Percentiles rank a stretch among this genome's conserved stretches.
Conservation (phyloP, 257 asterid species). For the Gentiana dahurica region DNA sequence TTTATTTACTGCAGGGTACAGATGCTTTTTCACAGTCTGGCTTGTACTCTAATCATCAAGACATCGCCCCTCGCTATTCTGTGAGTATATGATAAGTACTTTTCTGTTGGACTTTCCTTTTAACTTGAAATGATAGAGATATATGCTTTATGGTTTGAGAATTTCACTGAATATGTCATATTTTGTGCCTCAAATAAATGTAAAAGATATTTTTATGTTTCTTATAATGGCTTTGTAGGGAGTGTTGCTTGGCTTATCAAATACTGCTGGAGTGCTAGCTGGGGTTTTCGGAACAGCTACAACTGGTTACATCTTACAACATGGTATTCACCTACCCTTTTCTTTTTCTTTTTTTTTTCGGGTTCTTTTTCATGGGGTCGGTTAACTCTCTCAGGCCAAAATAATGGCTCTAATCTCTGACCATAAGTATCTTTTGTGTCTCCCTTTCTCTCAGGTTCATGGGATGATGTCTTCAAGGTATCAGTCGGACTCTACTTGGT, state of each 20-base stretch:
- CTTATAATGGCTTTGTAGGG: constrained; percentile 36
- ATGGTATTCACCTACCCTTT: constrained; percentile 35
- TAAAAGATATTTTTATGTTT: background rate
- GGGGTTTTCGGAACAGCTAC: constrained; percentile 91
- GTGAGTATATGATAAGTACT: constrained; percentile 26
- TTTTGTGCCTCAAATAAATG: background rate
- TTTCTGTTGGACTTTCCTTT: background rate
- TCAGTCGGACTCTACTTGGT: constrained; percentile 74
- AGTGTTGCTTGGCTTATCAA: constrained; percentile 81
- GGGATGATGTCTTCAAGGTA: constrained; percentile 72
- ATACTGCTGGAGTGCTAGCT: constrained; percentile 92
- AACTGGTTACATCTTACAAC: constrained; percentile 90
- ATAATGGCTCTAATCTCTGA: background rate
- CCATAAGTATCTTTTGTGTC: constrained; percentile 2
- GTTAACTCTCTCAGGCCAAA: too few relatives aligned
- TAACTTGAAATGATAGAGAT: background rate
- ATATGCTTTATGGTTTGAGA: background rate
- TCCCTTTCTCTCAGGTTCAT: constrained; percentile 45
- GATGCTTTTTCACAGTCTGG: constrained; percentile 96
- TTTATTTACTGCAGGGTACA: constrained; percentile 38
- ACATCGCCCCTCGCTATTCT: constrained; percentile 87
- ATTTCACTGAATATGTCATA: background rate
- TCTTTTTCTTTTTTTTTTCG: background rate
- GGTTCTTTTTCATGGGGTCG: too few relatives aligned
- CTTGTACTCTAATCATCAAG: constrained; percentile 83